phyloP scores from a whole-genome alignment of 495 filamentous ascomycete species.

The Chaetomium fimeti region DNA sequence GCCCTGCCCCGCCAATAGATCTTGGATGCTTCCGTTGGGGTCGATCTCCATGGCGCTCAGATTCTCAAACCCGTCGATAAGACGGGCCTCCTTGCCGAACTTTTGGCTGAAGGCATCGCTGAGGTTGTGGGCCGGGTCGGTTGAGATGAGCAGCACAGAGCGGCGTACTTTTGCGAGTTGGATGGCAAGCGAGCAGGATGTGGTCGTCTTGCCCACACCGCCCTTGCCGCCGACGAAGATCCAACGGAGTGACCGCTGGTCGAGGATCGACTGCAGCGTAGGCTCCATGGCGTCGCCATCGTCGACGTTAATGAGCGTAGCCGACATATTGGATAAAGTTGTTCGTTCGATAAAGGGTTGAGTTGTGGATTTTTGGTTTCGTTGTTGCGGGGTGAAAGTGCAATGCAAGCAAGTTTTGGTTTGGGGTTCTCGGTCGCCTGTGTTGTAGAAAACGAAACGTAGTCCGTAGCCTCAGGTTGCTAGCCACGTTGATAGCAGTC shows the following conservation, averaged over 20 bases:
- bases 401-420: too few species aligned
- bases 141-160: constrained; percentile 95
- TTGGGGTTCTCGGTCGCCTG: background rate
- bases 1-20: constrained; percentile 78
- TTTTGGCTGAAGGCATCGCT: constrained; percentile 98
- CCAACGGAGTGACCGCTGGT: constrained; percentile 94
- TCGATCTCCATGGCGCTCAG: constrained; percentile 99
- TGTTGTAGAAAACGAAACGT: background rate
- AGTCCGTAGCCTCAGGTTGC: background rate
- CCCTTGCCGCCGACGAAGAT: constrained; percentile 99
- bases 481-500: background rate
- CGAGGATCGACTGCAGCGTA: constrained; percentile 88
- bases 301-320: constrained; percentile 64
- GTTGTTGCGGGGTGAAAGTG: too few species aligned
- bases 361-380: too few species aligned
- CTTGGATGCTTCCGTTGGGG: constrained; percentile 96
- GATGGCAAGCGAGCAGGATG: constrained; percentile 95
- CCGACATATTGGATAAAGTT: constrained; percentile 52
- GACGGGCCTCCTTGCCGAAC: constrained; percentile 96
- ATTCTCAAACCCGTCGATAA: constrained; percentile 88
- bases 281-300: constrained; percentile 78
- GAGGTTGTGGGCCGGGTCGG: constrained; percentile 97
- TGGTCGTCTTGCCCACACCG: constrained; percentile 99
- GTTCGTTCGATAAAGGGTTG: too few species aligned
- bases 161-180: constrained; percentile 96